Evolutionary conservation across 495 filamentous ascomycete genomes (phyloP), one percentile per base, ranked within the genome.

Genomic region (Penicillium alfredii): DNA sequence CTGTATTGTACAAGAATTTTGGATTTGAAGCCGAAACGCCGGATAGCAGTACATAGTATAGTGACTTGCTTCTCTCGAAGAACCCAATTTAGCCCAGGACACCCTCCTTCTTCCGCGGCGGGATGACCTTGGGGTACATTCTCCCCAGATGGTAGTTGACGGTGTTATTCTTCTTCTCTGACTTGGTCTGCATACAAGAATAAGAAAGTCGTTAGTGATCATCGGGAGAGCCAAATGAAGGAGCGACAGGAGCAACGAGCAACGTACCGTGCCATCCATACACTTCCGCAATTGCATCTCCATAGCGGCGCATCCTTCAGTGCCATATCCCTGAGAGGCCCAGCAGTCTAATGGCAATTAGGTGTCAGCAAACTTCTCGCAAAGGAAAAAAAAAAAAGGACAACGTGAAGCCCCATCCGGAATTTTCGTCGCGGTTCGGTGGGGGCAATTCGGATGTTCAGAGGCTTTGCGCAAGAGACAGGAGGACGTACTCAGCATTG

Each of bases 111-210:
- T 89, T 94, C 49, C 78, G 75, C 6, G 81, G 78, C 1, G 76
- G 75, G 29, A 71, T 66, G 20, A 98, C 80, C 55, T 80, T 82
- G 5, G 84, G 80, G 55, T 93, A 88, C 68, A 97, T 80, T 43
- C 92, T 76, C 51, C 75, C 74, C 24, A 98, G 63, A 61, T 96
- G 89, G 72, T 94, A 94, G 66, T 98, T 98, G 74, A 97, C 90
- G 37, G 78, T 84, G 69, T 82, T 94, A 71, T 76, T 81, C 60
- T 78, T 74, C 51, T 73, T 64, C n/a, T 69, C 60, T 45, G 73
- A 69, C 22, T 81, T 66, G 71, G 71, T 80, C 73, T 88, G 56
- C n/a, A 35, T 28, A 46, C 39, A 24, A 22, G 23, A 6, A n/a
- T n/a, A n/a, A n/a, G n/a, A n/a, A n/a, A 32, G 8, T 16, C 3